These are phyloP conservation scores for Phellinidium pouzarii DNA, from an alignment of 1,284 basidiomycete genomes.

Conservation along the genomic window DNA sequence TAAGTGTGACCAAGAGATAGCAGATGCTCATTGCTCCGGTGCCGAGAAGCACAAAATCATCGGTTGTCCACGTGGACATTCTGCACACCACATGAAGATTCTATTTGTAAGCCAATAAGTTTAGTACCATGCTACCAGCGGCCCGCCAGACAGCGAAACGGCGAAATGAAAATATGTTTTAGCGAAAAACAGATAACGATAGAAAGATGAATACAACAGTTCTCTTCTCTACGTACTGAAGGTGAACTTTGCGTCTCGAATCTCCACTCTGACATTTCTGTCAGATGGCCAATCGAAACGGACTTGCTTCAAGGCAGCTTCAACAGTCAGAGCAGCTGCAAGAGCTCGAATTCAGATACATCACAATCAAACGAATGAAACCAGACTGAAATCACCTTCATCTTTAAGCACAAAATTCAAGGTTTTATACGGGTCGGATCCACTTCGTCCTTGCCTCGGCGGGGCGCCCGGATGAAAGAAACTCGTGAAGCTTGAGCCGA, in stretches of 20 bases:
- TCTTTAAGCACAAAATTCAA: constrained; percentile 69
- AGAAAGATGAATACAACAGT: constrained; percentile 2
- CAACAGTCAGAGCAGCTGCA: constrained; percentile 62
- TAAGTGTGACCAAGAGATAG: background rate
- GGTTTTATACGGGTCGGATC: constrained; percentile 80
- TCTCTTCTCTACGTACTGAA: constrained; percentile 59
- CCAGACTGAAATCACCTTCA: constrained; percentile 39
- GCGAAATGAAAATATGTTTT: no score
- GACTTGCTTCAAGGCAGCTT: constrained; percentile 67
- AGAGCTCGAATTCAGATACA: constrained; percentile 1
- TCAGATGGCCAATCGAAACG: constrained; percentile 79
- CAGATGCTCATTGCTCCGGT: background rate
- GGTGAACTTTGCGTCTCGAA: constrained; percentile 74
- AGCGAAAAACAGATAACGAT: background rate
- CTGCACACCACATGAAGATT: background rate
- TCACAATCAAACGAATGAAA: background rate
- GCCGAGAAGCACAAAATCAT: background rate
- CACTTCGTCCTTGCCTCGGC: constrained; percentile 79
- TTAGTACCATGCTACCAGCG: no score
- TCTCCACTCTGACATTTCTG: constrained; percentile 74
- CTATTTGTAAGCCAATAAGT: no score
- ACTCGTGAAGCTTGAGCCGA: constrained; percentile 77
- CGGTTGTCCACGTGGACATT: no score
- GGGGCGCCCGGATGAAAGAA: constrained; percentile 90
- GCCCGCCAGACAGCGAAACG: no score